phyloP scores from a whole-genome alignment of 805 yeast species.

The Maudiozyma saulgeensis region DNA sequence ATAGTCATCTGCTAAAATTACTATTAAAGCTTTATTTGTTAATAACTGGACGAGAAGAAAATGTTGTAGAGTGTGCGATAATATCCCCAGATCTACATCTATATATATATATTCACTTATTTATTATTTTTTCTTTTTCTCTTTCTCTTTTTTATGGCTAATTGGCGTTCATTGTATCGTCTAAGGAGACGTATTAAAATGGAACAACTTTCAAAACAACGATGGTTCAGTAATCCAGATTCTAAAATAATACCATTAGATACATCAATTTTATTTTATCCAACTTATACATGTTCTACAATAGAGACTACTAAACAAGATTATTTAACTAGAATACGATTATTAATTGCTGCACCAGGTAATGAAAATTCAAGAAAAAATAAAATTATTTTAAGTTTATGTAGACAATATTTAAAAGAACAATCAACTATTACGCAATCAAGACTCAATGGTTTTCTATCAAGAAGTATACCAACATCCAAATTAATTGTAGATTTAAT shows the following conservation, averaged over 20 bases:
- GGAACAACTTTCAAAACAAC: constrained; percentile 1
- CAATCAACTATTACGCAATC: constrained; percentile 26
- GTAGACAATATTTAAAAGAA: constrained; percentile 40
- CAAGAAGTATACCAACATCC: constrained; percentile 52
- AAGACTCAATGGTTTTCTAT: constrained; percentile 61
- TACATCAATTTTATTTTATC: constrained; percentile 51
- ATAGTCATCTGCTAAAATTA: too few relatives aligned
- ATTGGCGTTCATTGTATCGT: neutral
- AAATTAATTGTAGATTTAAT: constrained; percentile 43
- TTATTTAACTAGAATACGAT: constrained; percentile 47
- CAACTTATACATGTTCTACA: constrained; percentile 36
- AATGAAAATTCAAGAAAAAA: constrained; percentile 56
- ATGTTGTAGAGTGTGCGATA: too few relatives aligned
- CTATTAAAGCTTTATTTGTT: too few relatives aligned
- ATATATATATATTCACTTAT: neutral
- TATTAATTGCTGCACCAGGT: constrained; percentile 64
- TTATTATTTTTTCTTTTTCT: neutral
- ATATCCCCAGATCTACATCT: too few relatives aligned
- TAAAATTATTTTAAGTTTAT: constrained; percentile 54
- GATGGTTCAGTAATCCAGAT: neutral
- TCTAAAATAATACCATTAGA: constrained; percentile 35
- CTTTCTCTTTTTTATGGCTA: neutral
- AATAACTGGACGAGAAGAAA: too few relatives aligned
- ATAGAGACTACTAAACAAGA: neutral
- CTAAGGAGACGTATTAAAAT: neutral